Percentiles rank a stretch among this genome's conserved stretches.
Conservation (phyloP, 805 yeast genomes). For the Saturnispora zaruensis region DNA sequence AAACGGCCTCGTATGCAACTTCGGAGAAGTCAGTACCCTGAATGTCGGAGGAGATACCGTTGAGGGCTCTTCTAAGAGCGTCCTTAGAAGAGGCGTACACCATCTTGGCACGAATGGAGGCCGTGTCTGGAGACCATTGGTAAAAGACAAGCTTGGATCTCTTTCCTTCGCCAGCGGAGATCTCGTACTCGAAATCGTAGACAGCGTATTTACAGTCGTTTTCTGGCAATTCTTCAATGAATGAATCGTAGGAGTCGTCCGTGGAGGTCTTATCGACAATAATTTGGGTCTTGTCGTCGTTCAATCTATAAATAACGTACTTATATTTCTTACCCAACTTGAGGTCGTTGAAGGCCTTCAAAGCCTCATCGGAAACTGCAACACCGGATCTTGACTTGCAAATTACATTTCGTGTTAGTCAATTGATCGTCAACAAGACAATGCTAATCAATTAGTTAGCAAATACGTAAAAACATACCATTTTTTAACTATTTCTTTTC, state of each 20-base stretch:
- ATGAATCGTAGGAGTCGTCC: constrained; percentile 70
- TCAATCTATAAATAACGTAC: constrained; percentile 73
- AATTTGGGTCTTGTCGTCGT: constrained; percentile 82
- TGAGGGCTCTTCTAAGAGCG: constrained; percentile 93
- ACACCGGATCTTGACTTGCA: constrained; percentile 38
- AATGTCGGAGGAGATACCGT: constrained; percentile 88
- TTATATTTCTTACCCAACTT: constrained; percentile 88
- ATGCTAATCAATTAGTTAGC: not conserved
- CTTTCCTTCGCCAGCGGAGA: constrained; percentile 87
- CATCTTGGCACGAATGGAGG: constrained; percentile 94
- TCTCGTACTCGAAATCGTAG: constrained; percentile 93
- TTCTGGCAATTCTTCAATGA: constrained; percentile 86
- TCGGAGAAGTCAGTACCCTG: constrained; percentile 98
- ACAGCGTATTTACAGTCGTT: constrained; percentile 94
- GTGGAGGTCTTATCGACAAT: constrained; percentile 77
- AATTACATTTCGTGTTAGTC: not conserved
- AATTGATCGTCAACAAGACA: not conserved
- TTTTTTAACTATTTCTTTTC: not conserved
- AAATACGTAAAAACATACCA: not conserved
- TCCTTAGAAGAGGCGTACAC: constrained; percentile 97
- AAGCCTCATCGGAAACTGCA: constrained; percentile 77
- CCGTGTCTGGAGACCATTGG: constrained; percentile 98
- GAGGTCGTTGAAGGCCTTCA: constrained; percentile 89
- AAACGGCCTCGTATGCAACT: constrained; percentile 88
- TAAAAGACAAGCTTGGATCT: constrained; percentile 60